These are phyloP conservation scores for Plantago coronopus DNA, from an alignment of 305 asterid genomes.

Conservation along the genomic window DNA sequence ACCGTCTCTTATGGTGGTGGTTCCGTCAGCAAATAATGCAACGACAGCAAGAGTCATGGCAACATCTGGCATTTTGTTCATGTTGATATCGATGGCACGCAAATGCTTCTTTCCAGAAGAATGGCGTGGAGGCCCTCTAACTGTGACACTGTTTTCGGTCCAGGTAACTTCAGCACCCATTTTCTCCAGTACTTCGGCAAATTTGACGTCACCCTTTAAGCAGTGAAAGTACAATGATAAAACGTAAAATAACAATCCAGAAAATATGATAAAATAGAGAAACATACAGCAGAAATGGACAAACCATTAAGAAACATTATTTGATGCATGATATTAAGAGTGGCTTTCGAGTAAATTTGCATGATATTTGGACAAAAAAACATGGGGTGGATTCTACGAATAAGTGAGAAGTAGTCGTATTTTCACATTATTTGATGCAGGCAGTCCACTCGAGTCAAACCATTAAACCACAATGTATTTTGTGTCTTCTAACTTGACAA, in stretches of 20 bases:
- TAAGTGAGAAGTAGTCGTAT: neutral
- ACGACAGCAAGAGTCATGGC: conserved; percentile 99
- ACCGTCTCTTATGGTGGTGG: conserved; percentile 97
- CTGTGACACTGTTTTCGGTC: conserved; percentile 94
- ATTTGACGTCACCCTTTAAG: conserved; percentile 88
- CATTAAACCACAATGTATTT: neutral
- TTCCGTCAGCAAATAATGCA: conserved; percentile 93
- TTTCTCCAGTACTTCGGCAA: conserved; percentile 93
- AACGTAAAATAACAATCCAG: conserved; percentile 13
- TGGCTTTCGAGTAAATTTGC: neutral
- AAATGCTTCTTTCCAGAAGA: conserved; percentile 67
- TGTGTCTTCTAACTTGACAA: neutral
- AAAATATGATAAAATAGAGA: neutral
- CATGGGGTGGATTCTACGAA: no score
- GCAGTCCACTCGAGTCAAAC: neutral
- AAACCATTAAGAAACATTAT: neutral
- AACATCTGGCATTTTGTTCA: conserved; percentile 99
- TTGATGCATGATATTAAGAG: neutral
- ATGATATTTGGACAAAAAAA: no score
- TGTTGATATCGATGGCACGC: conserved; percentile 75
- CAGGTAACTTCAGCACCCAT: conserved; percentile 97
- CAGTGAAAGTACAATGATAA: conserved; percentile 1
- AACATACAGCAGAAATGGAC: neutral
- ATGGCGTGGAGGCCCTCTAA: conserved; percentile 71
- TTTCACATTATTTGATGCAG: neutral